These are phyloP conservation scores for Viridothelium virens DNA, from an alignment of 495 filamentous ascomycete genomes.

Conservation along the genomic window DNA sequence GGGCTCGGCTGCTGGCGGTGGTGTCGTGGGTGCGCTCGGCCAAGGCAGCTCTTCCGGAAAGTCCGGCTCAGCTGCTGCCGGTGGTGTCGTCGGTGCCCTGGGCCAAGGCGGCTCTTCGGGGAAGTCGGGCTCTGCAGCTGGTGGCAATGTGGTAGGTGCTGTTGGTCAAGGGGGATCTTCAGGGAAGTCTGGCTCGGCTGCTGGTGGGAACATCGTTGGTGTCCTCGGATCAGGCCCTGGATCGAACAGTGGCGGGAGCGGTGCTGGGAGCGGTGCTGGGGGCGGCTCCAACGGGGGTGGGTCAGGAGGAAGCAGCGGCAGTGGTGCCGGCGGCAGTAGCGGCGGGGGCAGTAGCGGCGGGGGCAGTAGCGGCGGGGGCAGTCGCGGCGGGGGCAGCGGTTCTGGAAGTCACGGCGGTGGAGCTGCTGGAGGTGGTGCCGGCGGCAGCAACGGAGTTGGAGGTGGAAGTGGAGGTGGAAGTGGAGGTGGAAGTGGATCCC, in stretches of 20 bases:
- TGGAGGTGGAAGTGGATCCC: background rate
- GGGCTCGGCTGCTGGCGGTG: background rate
- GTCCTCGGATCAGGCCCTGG: background rate
- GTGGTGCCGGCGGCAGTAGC: constrained; percentile 10
- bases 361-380: background rate
- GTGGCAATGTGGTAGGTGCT: background rate
- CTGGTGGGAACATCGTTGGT: background rate
- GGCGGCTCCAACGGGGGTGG: background rate
- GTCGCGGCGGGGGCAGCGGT: background rate
- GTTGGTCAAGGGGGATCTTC: background rate
- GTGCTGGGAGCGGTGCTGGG: background rate
- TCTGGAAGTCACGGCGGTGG: background rate
- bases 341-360: constrained; percentile 9
- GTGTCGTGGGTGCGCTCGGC: background rate
- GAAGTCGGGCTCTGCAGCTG: background rate
- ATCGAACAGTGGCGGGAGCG: background rate
- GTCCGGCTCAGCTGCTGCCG: too few relatives aligned
- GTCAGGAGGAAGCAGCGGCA: constrained; percentile 8
- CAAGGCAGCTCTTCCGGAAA: too few relatives aligned
- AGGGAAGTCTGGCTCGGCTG: background rate
- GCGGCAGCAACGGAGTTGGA: background rate
- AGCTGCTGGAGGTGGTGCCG: constrained; percentile 6
- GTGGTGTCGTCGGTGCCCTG: background rate
- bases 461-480: background rate
- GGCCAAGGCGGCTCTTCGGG: too few relatives aligned